These are phyloP conservation scores for Emmonsia crescens DNA, from an alignment of 2,329 filamentous ascomycete genomes.

Conservation along the genomic window DNA sequence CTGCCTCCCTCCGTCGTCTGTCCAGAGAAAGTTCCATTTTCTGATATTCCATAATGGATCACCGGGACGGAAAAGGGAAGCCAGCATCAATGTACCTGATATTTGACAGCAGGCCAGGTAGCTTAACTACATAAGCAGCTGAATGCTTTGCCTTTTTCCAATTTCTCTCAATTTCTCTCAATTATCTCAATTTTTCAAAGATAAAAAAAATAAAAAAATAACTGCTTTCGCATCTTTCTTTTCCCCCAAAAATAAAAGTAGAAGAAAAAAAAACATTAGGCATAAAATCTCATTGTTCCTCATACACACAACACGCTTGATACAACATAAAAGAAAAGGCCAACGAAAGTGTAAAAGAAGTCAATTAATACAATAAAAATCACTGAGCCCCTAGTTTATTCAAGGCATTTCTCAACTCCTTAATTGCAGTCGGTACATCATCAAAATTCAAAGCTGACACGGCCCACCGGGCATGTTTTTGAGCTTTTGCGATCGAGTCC, in stretches of 20 bases:
- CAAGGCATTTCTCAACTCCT: slow-evolving; percentile 69
- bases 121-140: too few relatives aligned
- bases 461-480: slow-evolving; percentile 95
- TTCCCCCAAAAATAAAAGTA: background rate
- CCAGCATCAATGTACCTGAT: too few relatives aligned
- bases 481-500: slow-evolving; percentile 64
- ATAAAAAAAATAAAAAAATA: too few relatives aligned
- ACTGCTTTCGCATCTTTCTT: too few relatives aligned
- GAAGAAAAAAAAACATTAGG: background rate
- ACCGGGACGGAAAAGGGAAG: too few relatives aligned
- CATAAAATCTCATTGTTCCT: background rate
- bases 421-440: slow-evolving; percentile 79
- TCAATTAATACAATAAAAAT: slow-evolving; percentile 7
- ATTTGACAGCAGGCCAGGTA: too few relatives aligned
- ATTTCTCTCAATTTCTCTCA: too few relatives aligned
- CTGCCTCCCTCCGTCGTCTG: too few relatives aligned
- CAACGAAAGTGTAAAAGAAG: background rate
- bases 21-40: too few relatives aligned
- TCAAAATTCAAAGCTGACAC: slow-evolving; percentile 96
- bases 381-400: slow-evolving; percentile 54
- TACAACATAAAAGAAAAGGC: background rate
- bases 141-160: too few relatives aligned
- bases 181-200: too few relatives aligned
- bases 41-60: too few relatives aligned
- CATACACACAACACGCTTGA: background rate